Percentiles rank a stretch among this genome's conserved stretches.
Conservation (phyloP, 148 eudicot genomes). For the Fallopia convolvulus region DNA sequence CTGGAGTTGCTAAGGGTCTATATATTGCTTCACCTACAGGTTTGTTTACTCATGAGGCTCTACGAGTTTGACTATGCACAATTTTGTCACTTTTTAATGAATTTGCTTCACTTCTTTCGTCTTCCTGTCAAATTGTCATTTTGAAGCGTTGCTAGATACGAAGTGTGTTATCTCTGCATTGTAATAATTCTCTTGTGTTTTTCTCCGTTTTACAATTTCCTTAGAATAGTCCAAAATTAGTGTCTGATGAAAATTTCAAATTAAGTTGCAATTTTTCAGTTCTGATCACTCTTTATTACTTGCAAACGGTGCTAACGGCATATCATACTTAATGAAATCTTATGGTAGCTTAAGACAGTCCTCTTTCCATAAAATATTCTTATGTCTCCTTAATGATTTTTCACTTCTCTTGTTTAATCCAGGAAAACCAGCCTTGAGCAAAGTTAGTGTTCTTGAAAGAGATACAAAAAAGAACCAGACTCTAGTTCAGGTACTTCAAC, state of each 20-base stretch:
- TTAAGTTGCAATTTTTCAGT: not conserved
- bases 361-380: not conserved
- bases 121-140: not conserved
- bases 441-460: constrained; percentile 67
- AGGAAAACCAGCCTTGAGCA: constrained; percentile 96
- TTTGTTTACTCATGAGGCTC: constrained; percentile 15
- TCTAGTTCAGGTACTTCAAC: constrained; percentile 63
- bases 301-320: not conserved
- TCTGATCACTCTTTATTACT: not conserved
- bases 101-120: not conserved
- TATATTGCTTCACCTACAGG: constrained; percentile 89
- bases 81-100: not conserved
- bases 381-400: not conserved
- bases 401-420: constrained; percentile 1
- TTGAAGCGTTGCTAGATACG: not conserved
- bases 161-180: not conserved
- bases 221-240: not conserved
- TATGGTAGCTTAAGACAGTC: not conserved
- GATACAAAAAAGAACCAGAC: constrained; percentile 43
- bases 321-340: not conserved
- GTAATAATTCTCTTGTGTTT: no score
- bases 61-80: not conserved
- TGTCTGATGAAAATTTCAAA: not conserved
- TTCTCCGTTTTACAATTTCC: no score
- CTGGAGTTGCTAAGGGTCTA: constrained; percentile 90